Evolutionary conservation across 106 monocot species (phyloP).

Genomic region (Phalaenopsis equestris): DNA sequence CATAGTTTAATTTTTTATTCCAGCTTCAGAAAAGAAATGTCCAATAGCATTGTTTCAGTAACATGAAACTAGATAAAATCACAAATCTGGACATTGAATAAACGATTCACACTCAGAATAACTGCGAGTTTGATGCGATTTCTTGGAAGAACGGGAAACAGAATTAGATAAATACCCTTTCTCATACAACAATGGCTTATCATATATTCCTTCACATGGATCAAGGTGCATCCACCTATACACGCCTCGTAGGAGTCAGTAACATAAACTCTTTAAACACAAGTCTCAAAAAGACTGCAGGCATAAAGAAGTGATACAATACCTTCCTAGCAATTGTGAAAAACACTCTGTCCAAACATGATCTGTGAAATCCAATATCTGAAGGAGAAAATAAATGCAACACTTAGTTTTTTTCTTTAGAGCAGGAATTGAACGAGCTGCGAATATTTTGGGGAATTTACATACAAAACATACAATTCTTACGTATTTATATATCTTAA

Average conservation of each 20-base stretch:
- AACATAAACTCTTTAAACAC: background rate
- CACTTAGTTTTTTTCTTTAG: background rate
- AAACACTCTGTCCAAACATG: conserved; percentile 98
- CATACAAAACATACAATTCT: no score
- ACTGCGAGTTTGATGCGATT: background rate
- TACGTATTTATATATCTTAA: no score
- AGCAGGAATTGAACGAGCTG: background rate
- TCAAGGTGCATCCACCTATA: conserved; percentile 99
- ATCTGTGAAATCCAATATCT: conserved; percentile 95
- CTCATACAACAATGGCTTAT: conserved; percentile 90
- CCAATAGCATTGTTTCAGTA: conserved; percentile 5
- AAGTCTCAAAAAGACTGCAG: background rate
- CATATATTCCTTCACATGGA: conserved; percentile 90
- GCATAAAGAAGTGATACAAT: background rate
- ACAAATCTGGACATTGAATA: background rate
- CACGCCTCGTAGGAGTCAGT: conserved; percentile 13
- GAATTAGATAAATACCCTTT: conserved; percentile 52
- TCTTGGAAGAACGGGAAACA: conserved; percentile 3
- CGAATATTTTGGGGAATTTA: no score
- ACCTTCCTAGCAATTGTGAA: conserved; percentile 72
- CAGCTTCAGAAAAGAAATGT: conserved; percentile 42
- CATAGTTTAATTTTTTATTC: conserved; percentile 83
- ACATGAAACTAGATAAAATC: background rate
- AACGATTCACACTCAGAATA: background rate
- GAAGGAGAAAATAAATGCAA: background rate